Base-by-base conservation (phyloP, 1,139 yeast genomes). In the Blastobotrys proliferans region DNA sequence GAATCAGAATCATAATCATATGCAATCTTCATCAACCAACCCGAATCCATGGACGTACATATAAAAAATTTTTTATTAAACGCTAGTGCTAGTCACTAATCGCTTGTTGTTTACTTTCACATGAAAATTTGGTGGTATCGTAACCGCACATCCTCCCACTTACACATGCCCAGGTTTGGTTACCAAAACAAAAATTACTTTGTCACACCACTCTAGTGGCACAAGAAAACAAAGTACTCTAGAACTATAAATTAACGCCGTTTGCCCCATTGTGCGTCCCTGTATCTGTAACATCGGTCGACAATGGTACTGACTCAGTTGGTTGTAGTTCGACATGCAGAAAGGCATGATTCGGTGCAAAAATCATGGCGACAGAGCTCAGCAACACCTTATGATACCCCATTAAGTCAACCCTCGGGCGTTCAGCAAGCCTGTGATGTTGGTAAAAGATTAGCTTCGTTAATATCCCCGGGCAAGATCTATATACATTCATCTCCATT, bases 351-450 rank as follows among this genome's bases (percentile, higher is more conserved):
- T 49, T 50, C 54, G 11, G 54, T 45, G 9, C 63, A 64, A 45
- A 45, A 46, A 35, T 28, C 46, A 16, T 66, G 70, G 70, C 47
- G 47, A 17, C 41, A 34, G 35, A 51, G 57, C 1, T 56, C 66
- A 4, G 62, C 67, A 3, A 55, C 63, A 9, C 68, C 70, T 8
- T 66, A 65, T 46, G 68, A 66, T 43, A 56, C 69, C 5, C 70
- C 70, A 5, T 50, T 66, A 35, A 53, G 63, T 3, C 51, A 45
- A 10, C 49, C 46, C 2, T 25, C 40, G n/a, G 70, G 70, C 3
- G 38, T 49, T 16, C 46, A 32, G 8, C 66, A 64, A 40, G 63
- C 66, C 6, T 11, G 32, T 11, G 44, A 42, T 11, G 45, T 53
- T 10, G 61, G 55, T 18, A 14, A 34, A 1, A 25, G 35, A 20